Percentiles rank a stretch among this genome's conserved stretches.
These are phyloP conservation scores for Thuja plicata DNA, from an alignment of 83 land plant genomes.

Conservation along the genomic window DNA sequence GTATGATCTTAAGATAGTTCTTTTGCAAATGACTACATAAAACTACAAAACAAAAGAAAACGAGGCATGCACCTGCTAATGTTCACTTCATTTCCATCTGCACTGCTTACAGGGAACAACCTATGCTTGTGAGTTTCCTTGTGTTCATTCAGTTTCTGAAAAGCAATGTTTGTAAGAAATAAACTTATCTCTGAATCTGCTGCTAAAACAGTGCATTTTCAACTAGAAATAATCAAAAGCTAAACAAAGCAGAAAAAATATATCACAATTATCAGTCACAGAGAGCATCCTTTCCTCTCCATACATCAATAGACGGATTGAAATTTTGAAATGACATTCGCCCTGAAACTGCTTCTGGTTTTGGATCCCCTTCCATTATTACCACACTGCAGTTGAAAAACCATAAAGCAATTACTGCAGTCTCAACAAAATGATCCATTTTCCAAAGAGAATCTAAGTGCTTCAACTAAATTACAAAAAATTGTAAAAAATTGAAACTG, in stretches of 20 bases:
- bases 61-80: constrained; percentile 20
- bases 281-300: background rate
- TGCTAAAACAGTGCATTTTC: constrained; percentile 10
- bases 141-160: constrained; percentile 56
- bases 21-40: background rate
- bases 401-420: background rate
- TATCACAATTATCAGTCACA: constrained; percentile 13
- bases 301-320: constrained; percentile 74
- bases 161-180: constrained; percentile 9
- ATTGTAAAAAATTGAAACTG: background rate
- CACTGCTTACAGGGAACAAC: constrained; percentile 11
- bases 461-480: background rate
- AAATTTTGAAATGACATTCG: constrained; percentile 83
- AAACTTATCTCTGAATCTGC: background rate
- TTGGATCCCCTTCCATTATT: constrained; percentile 80
- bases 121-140: constrained; percentile 17
- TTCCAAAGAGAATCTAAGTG: background rate
- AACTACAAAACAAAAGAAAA: background rate
- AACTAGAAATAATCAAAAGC: background rate
- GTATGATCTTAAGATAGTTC: background rate
- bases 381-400: constrained; percentile 48
- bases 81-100: constrained; percentile 14
- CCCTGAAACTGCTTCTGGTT: constrained; percentile 66
- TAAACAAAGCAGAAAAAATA: background rate
- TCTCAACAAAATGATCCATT: background rate